These are phyloP conservation scores for Aspergillus fructus DNA, from an alignment of 2,329 filamentous ascomycete species.

Conservation along the genomic window DNA sequence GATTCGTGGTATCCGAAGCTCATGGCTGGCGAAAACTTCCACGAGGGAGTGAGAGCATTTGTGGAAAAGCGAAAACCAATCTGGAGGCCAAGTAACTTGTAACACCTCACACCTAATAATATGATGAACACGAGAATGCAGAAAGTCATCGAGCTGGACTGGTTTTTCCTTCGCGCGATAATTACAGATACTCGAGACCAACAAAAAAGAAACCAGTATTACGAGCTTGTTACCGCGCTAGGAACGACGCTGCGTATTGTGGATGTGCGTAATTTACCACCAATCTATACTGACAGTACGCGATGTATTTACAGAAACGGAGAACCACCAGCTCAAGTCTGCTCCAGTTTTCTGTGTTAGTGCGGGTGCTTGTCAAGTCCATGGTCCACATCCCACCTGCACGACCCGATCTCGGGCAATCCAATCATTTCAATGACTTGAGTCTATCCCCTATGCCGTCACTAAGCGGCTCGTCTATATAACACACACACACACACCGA, in stretches of 20 bases:
- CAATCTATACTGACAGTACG: too few species aligned
- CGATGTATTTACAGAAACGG: too few species aligned
- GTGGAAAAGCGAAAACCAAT: constrained; percentile 68
- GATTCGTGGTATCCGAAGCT: constrained; percentile 60
- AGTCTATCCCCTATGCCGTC: background rate
- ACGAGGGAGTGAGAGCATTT: constrained; percentile 71
- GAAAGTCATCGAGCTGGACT: background rate
- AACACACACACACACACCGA: background rate
- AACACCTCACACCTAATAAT: background rate
- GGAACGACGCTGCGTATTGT: too few species aligned
- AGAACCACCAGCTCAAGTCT: background rate
- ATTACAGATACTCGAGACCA: background rate
- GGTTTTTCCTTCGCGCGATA: background rate
- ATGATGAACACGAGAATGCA: background rate
- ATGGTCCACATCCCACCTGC: background rate
- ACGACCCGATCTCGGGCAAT: constrained; percentile 6
- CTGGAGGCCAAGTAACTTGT: constrained; percentile 51
- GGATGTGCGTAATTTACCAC: too few species aligned
- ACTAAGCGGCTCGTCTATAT: constrained; percentile 1
- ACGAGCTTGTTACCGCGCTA: too few species aligned
- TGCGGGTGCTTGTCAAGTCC: background rate
- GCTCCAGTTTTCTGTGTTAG: background rate
- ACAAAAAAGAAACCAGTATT: too few species aligned
- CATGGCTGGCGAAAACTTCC: constrained; percentile 67
- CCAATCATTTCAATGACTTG: background rate